phyloP scores from a whole-genome alignment of 2,329 filamentous ascomycete genomes.

The Claviceps spartinae region DNA sequence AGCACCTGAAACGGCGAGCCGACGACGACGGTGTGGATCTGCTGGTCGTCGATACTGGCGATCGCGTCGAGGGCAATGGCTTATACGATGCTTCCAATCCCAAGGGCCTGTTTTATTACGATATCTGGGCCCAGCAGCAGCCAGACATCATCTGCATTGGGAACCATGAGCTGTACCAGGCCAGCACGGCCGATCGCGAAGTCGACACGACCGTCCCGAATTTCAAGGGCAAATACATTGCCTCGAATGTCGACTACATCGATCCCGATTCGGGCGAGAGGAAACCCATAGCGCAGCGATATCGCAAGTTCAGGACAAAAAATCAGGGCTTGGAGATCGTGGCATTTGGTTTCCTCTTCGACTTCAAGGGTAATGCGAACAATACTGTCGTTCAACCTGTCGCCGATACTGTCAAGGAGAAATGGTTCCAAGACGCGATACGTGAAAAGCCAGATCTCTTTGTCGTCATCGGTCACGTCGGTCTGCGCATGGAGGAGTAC shows the following conservation, averaged over 20 bases:
- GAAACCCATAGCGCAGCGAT: conserved; percentile 67
- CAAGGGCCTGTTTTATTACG: conserved; percentile 78
- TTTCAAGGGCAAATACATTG: conserved; percentile 68
- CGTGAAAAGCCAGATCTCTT: conserved; percentile 79
- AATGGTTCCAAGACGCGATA: conserved; percentile 82
- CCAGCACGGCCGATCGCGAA: conserved; percentile 64
- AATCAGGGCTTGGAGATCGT: conserved; percentile 73
- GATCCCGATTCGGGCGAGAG: conserved; percentile 56
- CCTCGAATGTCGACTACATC: conserved; percentile 85
- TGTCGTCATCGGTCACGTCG: conserved; percentile 74
- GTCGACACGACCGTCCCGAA: conserved; percentile 69
- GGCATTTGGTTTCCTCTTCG: conserved; percentile 88
- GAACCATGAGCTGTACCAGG: conserved; percentile 90
- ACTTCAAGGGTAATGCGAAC: conserved; percentile 82
- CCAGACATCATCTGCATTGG: conserved; percentile 79
- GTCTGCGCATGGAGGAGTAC: conserved; percentile 68
- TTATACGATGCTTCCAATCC: conserved; percentile 83
- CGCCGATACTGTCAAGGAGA: conserved; percentile 63
- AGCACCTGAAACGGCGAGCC: conserved; percentile 66
- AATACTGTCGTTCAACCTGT: conserved; percentile 78
- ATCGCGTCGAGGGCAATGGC: conserved; percentile 86
- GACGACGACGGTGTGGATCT: conserved; percentile 71
- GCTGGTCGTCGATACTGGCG: conserved; percentile 89
- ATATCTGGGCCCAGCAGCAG: conserved; percentile 69
- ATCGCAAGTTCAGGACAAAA: conserved; percentile 81